Base-by-base conservation (phyloP, 1,284 basidiomycete species). In the Papiliotrema fonsecae region DNA sequence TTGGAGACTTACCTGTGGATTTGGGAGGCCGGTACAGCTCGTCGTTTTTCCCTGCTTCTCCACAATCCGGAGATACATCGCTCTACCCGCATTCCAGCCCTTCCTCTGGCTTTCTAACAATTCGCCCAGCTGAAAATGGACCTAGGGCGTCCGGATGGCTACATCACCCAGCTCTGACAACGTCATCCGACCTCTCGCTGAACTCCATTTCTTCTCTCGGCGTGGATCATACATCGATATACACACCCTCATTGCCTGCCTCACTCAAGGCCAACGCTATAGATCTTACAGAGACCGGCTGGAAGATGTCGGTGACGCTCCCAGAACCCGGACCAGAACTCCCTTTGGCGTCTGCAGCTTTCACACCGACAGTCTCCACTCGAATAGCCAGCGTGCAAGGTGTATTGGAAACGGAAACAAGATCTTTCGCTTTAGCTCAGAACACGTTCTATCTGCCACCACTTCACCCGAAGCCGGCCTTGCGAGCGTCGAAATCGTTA, bases 221-320 rank as follows among this genome's bases (percentile, higher is more conserved):
- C 4, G 28, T 56, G 21, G 57, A 50, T 2, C 49, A 52, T 26
- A 55, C 60, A 3, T 54, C 62, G 2, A 26, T 54, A 3, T 45
- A 45, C 5, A 51, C 57, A 13, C 52, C 51, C 7, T 58, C 57
- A 22, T 45, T 66, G 5, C 64, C 62, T 4, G 54, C 52, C 22
- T 56, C 52, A 22, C 46, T 64, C 4, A 35, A 55, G 37, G 62
- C 56, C 2, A 59, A 64, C 32, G 56, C 49, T 21, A 49, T 61
- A 3, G 60, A 64, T 40, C 40, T 62, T 22, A 60, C 60, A 2
- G 54, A 51, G 21, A 30, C 18, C 3, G 54, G 50, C 6, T 18
- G 45, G 21, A 42, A 22, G 30, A 10, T 51, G 16, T 30, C 28
- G 1, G n/a, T 45, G 16, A 13, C 39, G 26, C 10, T 24, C 10